Base-by-base conservation (phyloP, 2,329 filamentous ascomycete genomes). In the Calonectria naviculata region DNA sequence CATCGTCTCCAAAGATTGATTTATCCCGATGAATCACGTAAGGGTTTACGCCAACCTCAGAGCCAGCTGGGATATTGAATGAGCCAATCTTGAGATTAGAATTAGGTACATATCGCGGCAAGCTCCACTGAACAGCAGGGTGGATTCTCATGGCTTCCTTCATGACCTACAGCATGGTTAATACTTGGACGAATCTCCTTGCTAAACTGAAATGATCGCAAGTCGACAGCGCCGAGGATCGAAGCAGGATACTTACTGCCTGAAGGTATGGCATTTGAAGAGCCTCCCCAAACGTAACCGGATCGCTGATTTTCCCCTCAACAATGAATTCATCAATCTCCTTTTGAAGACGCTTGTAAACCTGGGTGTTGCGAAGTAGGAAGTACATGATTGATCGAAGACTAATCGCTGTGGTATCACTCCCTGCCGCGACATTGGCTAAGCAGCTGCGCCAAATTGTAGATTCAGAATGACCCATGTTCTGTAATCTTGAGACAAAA, bases 141-240 rank as follows among this genome's bases (percentile, higher is more conserved):
- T 70, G 67, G 2, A 70, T 9, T 24, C 67, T 61, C 67, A 70
- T 65, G 15, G 67, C 67, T 19, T 70, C 67, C 34, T 70, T 70
- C 67, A 70, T 61, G 12, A 49, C 46, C 46, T 49, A n/a, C 2
- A 21, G 9, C 10, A 17, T 8, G 4, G 17, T 47, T 3, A 47
- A 24, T 26, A 4, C 5, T 4, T 1, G 21, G 28, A 5, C n/a
- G 1, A 28, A 19, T 47, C 24, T 5, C 28, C 42, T 2, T 4
- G 3, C 24, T 13, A 5, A 5, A 9, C 10, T 5, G 17, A 28
- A 47, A 28, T 47, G 6, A 19, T 47, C 1, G 10, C 4, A 17
- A 1, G 44, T 1, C 21, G 15, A 47, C 8, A 47, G 10, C 8
- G n/a, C 26, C 2, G 5, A 47, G 3, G 8, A 19, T 15, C 8